These are phyloP conservation scores for Pichia sp. DNA, from an alignment of 1,139 yeast genomes.

Conservation along the genomic window DNA sequence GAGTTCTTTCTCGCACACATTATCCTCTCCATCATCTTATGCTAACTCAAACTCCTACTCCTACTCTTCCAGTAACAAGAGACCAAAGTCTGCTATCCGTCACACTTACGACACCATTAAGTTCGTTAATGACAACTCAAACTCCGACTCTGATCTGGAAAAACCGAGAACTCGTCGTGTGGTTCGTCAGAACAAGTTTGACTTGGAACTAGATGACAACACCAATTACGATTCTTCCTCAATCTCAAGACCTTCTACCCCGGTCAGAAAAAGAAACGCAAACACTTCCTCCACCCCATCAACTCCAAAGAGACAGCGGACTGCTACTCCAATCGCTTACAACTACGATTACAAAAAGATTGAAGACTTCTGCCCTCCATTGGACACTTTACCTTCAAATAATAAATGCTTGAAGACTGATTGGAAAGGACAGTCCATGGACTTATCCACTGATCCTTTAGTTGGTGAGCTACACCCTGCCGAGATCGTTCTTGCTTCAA, in stretches of 20 bases:
- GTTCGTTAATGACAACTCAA: conserved; percentile 37
- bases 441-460: conserved; percentile 72
- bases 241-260: conserved; percentile 34
- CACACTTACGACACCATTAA: conserved; percentile 33
- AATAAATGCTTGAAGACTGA: conserved; percentile 80
- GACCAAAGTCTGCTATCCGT: conserved; percentile 19
- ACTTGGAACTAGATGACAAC: conserved; percentile 26
- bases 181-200: conserved; percentile 38
- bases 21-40: conserved; percentile 11
- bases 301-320: conserved; percentile 34
- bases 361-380: conserved; percentile 77
- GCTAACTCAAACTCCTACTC: conserved; percentile 24
- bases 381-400: conserved; percentile 56
- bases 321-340: conserved; percentile 36
- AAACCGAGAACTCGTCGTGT: conserved; percentile 60
- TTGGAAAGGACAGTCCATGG: conserved; percentile 99
- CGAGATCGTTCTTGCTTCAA: conserved; percentile 81
- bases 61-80: conserved; percentile 3
- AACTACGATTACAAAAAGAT: conserved; percentile 56
- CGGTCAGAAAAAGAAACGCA: conserved; percentile 37
- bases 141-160: conserved; percentile 38
- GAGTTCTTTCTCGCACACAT: conserved; percentile 13
- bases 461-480: conserved; percentile 78
- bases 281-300: conserved; percentile 24
- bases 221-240: conserved; percentile 12